Evolutionary conservation across 306 rosid genomes (phyloP).

Genomic region (Senna siamea): DNA sequence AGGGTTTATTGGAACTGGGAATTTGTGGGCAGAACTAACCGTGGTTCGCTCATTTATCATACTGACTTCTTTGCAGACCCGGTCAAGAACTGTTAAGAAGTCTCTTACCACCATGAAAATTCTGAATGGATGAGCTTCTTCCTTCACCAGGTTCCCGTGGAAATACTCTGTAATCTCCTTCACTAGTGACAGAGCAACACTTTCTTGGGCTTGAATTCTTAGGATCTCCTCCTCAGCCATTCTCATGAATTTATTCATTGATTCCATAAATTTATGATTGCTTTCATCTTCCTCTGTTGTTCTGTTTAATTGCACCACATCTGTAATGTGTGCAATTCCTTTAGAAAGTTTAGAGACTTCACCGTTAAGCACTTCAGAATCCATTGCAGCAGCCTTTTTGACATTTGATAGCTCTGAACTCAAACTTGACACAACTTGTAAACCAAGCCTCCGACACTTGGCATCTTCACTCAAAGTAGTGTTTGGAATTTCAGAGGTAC

Average conservation of each 20-base stretch:
- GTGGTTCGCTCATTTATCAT: constrained; percentile 76
- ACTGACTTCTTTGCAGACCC: constrained; percentile 93
- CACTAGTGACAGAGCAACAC: constrained; percentile 77
- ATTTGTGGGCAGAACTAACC: constrained; percentile 75
- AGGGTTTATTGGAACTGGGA: constrained; percentile 94
- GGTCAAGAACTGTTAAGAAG: constrained; percentile 69
- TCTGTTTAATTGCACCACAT: constrained; percentile 53
- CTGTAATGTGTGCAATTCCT: constrained; percentile 63
- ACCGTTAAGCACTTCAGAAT: constrained; percentile 68
- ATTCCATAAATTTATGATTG: constrained; percentile 56
- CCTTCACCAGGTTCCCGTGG: constrained; percentile 86
- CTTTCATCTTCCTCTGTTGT: constrained; percentile 45
- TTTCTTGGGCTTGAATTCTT: constrained; percentile 81
- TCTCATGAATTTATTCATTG: constrained; percentile 71
- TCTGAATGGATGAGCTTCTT: constrained; percentile 98
- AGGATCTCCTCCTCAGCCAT: constrained; percentile 81
- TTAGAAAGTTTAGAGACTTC: constrained; percentile 75
- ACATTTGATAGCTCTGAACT: constrained; percentile 84
- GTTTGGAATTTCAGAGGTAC: constrained; percentile 53
- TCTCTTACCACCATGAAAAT: constrained; percentile 91
- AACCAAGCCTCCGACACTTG: constrained; percentile 80
- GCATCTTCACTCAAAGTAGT: constrained; percentile 62
- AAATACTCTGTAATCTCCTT: constrained; percentile 96
- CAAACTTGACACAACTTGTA: constrained; percentile 78
- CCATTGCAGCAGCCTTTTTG: constrained; percentile 95